Evolutionary conservation across 306 rosid genomes (phyloP).

Genomic region (Quercus parvula): DNA sequence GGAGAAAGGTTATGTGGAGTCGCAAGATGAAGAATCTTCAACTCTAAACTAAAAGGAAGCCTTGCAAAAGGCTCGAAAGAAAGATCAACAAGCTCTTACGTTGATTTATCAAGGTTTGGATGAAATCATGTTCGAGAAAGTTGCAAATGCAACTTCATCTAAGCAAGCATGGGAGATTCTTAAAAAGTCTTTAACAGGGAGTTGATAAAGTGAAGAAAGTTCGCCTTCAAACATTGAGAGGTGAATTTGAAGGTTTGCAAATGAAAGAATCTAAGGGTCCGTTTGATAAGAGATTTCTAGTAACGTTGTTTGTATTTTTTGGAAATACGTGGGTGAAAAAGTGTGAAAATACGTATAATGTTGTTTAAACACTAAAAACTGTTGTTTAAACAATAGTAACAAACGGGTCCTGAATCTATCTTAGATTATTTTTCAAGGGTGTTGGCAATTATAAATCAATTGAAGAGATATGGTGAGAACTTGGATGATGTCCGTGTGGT

Average conservation of each 20-base stretch:
- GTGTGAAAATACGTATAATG: too few relatives aligned
- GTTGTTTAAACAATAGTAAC: too few relatives aligned
- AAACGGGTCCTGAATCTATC: background rate
- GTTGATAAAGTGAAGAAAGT: background rate
- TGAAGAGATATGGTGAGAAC: background rate
- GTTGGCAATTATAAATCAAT: background rate
- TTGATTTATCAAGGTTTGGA: constrained; percentile 6
- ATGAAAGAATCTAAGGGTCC: background rate
- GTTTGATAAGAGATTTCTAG: too few relatives aligned
- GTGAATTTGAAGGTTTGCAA: background rate
- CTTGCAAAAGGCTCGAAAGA: background rate
- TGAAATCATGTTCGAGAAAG: background rate
- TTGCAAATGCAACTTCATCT: background rate
- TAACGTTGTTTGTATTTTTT: too few relatives aligned
- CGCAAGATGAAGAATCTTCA: background rate
- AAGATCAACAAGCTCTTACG: background rate
- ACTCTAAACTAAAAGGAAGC: background rate
- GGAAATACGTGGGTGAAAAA: too few relatives aligned
- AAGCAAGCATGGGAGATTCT: background rate
- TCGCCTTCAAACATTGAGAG: background rate
- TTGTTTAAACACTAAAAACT: too few relatives aligned
- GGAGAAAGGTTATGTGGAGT: background rate
- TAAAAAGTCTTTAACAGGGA: too few relatives aligned
- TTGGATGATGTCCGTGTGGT: background rate
- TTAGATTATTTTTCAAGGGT: background rate